Evolutionary conservation across 306 rosid genomes (phyloP), one percentile per base, ranked within the genome.

Genomic region (Alnus glutinosa): DNA sequence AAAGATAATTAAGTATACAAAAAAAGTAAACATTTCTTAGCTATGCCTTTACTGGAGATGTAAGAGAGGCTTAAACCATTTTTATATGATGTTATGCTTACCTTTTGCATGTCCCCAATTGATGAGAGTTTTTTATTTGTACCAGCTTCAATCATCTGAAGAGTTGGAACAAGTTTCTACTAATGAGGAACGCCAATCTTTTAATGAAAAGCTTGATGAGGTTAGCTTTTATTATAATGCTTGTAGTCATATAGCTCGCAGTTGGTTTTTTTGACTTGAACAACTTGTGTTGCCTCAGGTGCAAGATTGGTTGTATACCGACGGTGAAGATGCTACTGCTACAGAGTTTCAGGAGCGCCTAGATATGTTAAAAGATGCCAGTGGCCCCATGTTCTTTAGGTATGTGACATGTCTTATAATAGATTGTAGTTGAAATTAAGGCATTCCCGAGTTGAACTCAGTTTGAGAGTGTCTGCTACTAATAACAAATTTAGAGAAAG

Each of bases 241-340:
- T 4, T 50, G 48, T 44, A 13, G 10, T 78, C 14, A 11, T 23
- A 44, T 18, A 34, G 47, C 34, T 55, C 6, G 62, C 11, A 19
- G 19, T 46, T 14, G 58, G 46, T 42, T 51, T 71, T 48, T 61
- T 86, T 76, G 3, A 82, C 74, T 71, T 39, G n/a, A 71, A 75
- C 71, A 62, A 70, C 42, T 80, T 77, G 49, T 66, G 62, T 74
- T 78, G 70, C 77, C 79, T 79, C 80, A 95, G 99, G 97, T 88
- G 63, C 99, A 95, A 91, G 99, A 95, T 37, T 95, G 99, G 99
- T 88, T 95, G 55, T 95, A 95, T 74, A 93, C 85, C 7, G 99
- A 95, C 72, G 99, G 99, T 64, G 99, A 95, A 90, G 97, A 95
- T 85, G 99, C 99, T 79, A 84, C 87, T 58, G 98, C 99, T 34